phyloP scores from a whole-genome alignment of 2,329 filamentous ascomycete genomes.

The Xylariaceae sp. region DNA sequence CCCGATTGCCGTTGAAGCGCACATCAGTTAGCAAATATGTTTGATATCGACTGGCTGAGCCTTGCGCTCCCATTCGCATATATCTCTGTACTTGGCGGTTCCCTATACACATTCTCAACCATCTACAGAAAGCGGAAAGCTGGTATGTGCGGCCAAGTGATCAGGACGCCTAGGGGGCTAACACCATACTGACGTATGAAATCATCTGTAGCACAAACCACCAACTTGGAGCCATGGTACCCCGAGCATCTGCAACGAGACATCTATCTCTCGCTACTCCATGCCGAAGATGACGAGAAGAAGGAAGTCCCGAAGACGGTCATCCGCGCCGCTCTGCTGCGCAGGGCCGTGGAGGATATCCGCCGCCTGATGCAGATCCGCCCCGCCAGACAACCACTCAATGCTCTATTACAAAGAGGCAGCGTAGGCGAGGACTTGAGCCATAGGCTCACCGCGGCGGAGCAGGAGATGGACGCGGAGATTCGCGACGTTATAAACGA shows the following conservation, averaged over 20 bases:
- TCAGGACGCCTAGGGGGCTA: background rate
- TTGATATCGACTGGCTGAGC: constrained; percentile 70
- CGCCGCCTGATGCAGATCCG: constrained; percentile 84
- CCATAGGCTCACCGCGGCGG: constrained; percentile 84
- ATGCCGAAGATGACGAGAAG: constrained; percentile 60
- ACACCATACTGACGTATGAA: constrained; percentile 1
- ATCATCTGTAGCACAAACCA: constrained; percentile 57
- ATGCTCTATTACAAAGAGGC: constrained; percentile 76
- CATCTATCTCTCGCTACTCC: constrained; percentile 86
- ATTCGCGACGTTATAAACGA: constrained; percentile 89
- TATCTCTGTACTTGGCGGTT: constrained; percentile 78
- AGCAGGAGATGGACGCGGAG: constrained; percentile 97
- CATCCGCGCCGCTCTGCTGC: constrained; percentile 79
- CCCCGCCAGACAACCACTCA: constrained; percentile 81
- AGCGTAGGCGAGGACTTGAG: constrained; percentile 95
- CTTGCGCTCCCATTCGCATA: constrained; percentile 86
- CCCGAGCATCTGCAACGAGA: constrained; percentile 84
- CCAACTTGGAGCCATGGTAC: constrained; percentile 92
- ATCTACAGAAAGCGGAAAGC: constrained; percentile 92
- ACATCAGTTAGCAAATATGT: constrained; percentile 35
- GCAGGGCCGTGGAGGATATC: constrained; percentile 89
- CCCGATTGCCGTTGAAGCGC: background rate
- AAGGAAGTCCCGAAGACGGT: constrained; percentile 67
- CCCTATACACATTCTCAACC: constrained; percentile 84
- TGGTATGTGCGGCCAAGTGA: constrained; percentile 43